Base-by-base conservation (phyloP, 2,329 filamentous ascomycete species). In the Chrysoporthe deuterocubensis region DNA sequence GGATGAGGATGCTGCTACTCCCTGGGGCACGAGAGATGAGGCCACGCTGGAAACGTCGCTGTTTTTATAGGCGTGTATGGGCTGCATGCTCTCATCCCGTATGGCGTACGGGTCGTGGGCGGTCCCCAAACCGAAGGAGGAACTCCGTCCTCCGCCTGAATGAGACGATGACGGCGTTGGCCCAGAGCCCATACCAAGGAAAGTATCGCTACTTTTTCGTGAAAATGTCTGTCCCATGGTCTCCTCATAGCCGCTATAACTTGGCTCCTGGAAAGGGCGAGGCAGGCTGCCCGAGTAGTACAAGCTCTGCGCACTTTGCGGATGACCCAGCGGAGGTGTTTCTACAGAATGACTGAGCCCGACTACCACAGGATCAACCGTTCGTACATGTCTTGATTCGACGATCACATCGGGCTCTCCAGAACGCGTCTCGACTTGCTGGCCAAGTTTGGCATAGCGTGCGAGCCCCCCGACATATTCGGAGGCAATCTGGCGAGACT, bases 401-500 rank as follows among this genome's bases (percentile, higher is more conserved):
- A 72, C 58, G 37, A 75, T 75, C 13, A 75, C 58, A 37, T 76
- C 73, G 1, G 71, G 44, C 70, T 76, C 76, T 37, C 72, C 74
- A 6, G 74, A 74, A 37, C 75, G 75, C 37, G 73, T 73, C 21
- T 67, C 68, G n/a, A 67, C 66, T 26, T 81, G 78, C 62, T 80
- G 79, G 66, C 83, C 83, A 42, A 87, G 76, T 5, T 83, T 83
- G 34, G 89, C 85, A 78, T 97, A 97, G 70, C 88, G 89, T 71
- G 88, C 87, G 34, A 90, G 80, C 0, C 95, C 95, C 4, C 93
- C 94, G 64, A 87, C 85, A 77, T 98, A 98, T 76, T 97, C 94
- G 0, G 92, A 95, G 7, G 95, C 95, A 77, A 97, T 96, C 59
- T 92, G 86, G 42, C 94, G 87, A 32, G 94, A 97, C 76, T 98